Evolutionary conservation across 2,329 filamentous ascomycete species (phyloP).

Genomic region (Scedosporium apiospermum): DNA sequence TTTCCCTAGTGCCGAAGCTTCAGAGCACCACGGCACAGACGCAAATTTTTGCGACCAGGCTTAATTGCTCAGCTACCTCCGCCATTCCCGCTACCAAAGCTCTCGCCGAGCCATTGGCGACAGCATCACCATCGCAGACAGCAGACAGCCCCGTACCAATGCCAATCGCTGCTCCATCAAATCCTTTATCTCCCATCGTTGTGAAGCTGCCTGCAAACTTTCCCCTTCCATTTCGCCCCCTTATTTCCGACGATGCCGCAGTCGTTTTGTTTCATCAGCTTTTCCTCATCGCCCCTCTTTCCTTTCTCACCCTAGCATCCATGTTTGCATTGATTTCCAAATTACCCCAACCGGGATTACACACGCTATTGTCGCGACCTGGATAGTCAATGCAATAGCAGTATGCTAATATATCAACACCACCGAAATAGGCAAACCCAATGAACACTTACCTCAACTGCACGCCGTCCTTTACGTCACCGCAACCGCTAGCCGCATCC

Average conservation of each 20-base stretch:
- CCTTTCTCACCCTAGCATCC: conserved; percentile 6
- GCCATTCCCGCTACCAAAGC: not conserved
- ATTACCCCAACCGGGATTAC: conserved; percentile 22
- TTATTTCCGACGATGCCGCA: not conserved
- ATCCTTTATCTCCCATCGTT: not conserved
- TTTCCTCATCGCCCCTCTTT: conserved; percentile 3
- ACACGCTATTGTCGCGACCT: conserved; percentile 13
- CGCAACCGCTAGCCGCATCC: conserved; percentile 80
- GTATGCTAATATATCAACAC: conserved; percentile 37
- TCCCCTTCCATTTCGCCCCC: not conserved
- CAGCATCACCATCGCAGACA: not conserved
- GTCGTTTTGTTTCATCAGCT: conserved; percentile 8
- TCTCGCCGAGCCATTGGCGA: not conserved
- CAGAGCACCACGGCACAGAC: not conserved
- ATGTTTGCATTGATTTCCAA: conserved; percentile 23
- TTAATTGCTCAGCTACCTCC: not conserved
- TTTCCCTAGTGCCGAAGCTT: conserved; percentile 4
- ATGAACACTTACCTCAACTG: conserved; percentile 91
- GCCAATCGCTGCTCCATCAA: not conserved
- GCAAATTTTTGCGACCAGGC: not conserved
- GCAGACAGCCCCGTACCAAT: not conserved
- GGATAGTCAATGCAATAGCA: conserved; percentile 3
- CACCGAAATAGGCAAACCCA: conserved; percentile 63
- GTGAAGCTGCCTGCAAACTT: not conserved
- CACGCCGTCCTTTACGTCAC: conserved; percentile 85